Evolutionary conservation across 2,329 filamentous ascomycete genomes (phyloP), one percentile per base, ranked within the genome.

Genomic region (Pseudogymnoascus sp.): DNA sequence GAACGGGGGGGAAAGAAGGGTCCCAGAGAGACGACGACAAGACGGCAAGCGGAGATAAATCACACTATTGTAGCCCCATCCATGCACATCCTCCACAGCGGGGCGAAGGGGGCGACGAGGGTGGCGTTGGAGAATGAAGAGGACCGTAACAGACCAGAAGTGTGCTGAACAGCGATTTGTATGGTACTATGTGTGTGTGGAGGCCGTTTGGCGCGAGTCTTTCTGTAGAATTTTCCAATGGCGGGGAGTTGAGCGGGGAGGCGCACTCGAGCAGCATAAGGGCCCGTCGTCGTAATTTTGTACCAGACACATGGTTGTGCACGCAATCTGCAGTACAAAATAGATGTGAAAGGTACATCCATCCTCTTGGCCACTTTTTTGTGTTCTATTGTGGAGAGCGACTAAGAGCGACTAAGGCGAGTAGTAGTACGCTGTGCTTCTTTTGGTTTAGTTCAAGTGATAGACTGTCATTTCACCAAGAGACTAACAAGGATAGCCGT

Each of bases 331-430:
- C 26, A 52, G n/a, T 52, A 52, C 45, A 52, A 52, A 52, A 30
- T 12, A 18, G 9, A 52, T 52, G 45, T 52, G n/a, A 28, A 5
- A 52, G n/a, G 45, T 52, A 52, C 45, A 18, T 30, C n/a, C n/a
- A 30, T n/a, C 23, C 26, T 5, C n/a, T 52, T 26, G 26, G n/a
- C 26, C 23, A 30, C 45, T 52, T 52, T 35, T 52, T 52, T 52
- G 23, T 18, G 45, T 52, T 52, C 45, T 30, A 30, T 52, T 52
- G 45, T 52, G 45, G 45, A 52, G 45, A 52, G 45, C 45, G 23
- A 52, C 45, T 52, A 48, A 52, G 45, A 52, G 45, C 45, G 23
- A 52, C 45, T 52, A 48, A 48, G 10, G 21, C 39, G 39, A 26
- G n/a, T 28, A n/a, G 39, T 3, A 28, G n/a, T 15, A 28, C 45